Base-by-base conservation (phyloP, 495 filamentous ascomycete species). In the Oidiodendron maius region DNA sequence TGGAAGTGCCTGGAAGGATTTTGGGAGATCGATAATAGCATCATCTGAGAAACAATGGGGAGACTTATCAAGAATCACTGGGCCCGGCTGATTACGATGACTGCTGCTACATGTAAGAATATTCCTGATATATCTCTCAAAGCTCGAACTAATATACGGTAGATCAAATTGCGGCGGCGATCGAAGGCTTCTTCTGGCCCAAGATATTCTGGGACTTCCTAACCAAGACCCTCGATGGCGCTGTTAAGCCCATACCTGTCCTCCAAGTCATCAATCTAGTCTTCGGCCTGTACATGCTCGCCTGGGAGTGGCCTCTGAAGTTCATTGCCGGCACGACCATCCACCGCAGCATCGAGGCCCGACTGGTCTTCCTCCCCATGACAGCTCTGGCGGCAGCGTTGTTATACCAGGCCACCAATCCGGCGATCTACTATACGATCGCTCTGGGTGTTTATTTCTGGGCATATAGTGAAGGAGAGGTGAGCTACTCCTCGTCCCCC, bases 11-110 rank as follows among this genome's bases (percentile, higher is more conserved):
- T n/a, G n/a, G n/a, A n/a, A n/a, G n/a, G n/a, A n/a, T n/a, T n/a
- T n/a, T n/a, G n/a, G n/a, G n/a, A n/a, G 4, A 22, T 8, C n/a
- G 18, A 15, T 23, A 23, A 11, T 35, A n/a, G n/a, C n/a, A n/a
- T n/a, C 12, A 26, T 21, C 24, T 42, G 21, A 30, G 52, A 43
- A 65, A 76, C 60, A 59, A 98, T 98, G 93, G 93, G 93, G 65
- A 88, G 82, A 61, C 81, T 98, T 54, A 98, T 98, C 72, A 97
- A 96, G 73, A 97, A 97, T 74, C 93, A 98, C 72, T 95, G 91
- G 87, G 94, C 87, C 43, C 81, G 93, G 41, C 81, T 96, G 56
- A 89, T 96, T 60, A 77, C 93, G 66, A 75, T 97, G 57, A 86
- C 89, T 1, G 85, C 93, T 4, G 82, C 87, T 64, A 67, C 71